These are phyloP conservation scores for Hamamelis virginiana DNA, from an alignment of 164 flowering plant genomes.

Conservation along the genomic window DNA sequence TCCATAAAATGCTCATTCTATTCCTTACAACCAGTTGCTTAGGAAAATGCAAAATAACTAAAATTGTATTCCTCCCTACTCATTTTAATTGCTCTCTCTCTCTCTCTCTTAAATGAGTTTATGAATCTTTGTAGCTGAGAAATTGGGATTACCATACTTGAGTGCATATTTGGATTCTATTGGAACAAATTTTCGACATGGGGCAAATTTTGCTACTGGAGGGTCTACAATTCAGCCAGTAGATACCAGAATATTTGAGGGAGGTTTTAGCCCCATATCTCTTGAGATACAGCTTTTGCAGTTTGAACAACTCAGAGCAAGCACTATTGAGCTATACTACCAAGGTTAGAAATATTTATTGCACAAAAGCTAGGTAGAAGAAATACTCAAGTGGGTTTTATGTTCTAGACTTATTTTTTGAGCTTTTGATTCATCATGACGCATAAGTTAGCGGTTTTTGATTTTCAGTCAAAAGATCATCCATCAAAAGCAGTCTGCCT, in stretches of 20 bases:
- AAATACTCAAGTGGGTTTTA: not conserved
- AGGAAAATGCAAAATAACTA: no score
- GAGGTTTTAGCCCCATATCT: constrained; percentile 17
- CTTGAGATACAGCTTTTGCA: constrained; percentile 18
- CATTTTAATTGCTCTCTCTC: no score
- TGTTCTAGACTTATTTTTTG: not conserved
- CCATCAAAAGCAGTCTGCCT: constrained; percentile 15
- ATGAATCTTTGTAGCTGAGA: constrained; percentile 12
- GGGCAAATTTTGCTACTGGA: constrained; percentile 20
- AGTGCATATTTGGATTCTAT: constrained; percentile 20
- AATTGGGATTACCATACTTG: constrained; percentile 17
- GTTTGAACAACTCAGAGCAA: constrained; percentile 20
- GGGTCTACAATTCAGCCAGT: constrained; percentile 23
- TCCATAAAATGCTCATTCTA: no score
- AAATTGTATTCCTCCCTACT: no score
- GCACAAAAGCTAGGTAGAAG: not conserved
- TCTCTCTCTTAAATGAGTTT: not conserved
- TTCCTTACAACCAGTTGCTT: no score
- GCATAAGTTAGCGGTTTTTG: not conserved
- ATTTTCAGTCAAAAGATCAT: constrained; percentile 4
- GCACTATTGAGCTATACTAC: constrained; percentile 1
- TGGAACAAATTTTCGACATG: constrained; percentile 17
- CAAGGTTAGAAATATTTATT: constrained; percentile 7
- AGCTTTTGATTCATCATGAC: not conserved
- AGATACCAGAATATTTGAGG: constrained; percentile 2